Base-by-base conservation (phyloP, 768 basidiomycete species). In the Naganishia vaughanmartiniae region DNA sequence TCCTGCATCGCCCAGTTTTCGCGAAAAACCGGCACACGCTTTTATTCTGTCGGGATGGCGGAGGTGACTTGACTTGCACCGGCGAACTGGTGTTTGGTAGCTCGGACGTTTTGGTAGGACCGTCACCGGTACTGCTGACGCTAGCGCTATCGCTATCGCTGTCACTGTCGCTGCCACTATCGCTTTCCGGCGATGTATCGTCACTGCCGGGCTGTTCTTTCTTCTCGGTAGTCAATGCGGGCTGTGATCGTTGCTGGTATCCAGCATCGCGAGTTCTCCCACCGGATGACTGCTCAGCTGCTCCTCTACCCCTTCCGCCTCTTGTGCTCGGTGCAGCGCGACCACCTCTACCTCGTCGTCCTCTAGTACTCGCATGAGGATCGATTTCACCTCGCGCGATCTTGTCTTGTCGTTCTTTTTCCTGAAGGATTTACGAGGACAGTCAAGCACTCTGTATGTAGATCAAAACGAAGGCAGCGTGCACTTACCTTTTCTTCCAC, bases 331-430 rank as follows among this genome's bases (percentile, higher is more conserved):
- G 34, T 65, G 39, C n/a, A 45, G n/a, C 26, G 7, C 39, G 54
- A 46, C 67, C 67, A 12, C 67, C 67, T 46, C 67, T 4, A 42
- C 67, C 67, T 0, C 54, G 36, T 14, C 67, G 28, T 45, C 54
- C 54, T 45, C 54, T 42, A 28, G 34, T 36, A 36, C 55, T 45
- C 17, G 65, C 65, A 66, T 54, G 28, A 28, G 65, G 65, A 54
- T 53, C 53, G 48, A 51, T 66, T n/a, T 66, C 53, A 26, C 46
- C 46, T 17, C 65, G 46, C 28, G 65, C 48, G 39, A 87, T 82
- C 11, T 92, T 93, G 73, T 92, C 91, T 71, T 89, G 86, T 28
- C 87, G 78, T 76, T 90, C 92, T 73, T 86, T 85, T 75, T 89
- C 89, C 84, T 81, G 36, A 51, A 19, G 34, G 28, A 48, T 39